phyloP scores from a whole-genome alignment of 352 stramenopile species.

The Pythium rishiriense region DNA sequence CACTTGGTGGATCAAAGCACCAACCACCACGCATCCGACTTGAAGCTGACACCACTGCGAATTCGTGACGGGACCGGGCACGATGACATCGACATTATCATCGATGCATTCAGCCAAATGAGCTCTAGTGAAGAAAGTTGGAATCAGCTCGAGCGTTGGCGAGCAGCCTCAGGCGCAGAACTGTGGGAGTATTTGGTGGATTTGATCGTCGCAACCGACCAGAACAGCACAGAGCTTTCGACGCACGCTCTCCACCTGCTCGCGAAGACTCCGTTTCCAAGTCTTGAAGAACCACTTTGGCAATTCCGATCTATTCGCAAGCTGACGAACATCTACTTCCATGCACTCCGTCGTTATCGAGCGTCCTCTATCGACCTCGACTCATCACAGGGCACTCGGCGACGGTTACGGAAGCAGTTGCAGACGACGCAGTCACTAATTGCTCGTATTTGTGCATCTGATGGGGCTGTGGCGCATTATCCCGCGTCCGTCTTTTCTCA shows the following conservation, averaged over 20 bases:
- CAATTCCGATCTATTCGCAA: constrained; percentile 75
- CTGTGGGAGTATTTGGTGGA: constrained; percentile 72
- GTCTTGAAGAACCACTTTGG: constrained; percentile 71
- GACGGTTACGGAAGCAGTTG: constrained; percentile 26
- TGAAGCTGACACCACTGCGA: constrained; percentile 24
- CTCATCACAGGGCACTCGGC: constrained; percentile 3
- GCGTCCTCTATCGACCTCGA: constrained; percentile 35
- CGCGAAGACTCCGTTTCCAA: constrained; percentile 52
- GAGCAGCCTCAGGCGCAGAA: constrained; percentile 42
- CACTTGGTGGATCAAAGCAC: constrained; percentile 1
- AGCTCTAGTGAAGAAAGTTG: constrained; percentile 39
- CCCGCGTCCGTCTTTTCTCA: constrained; percentile 65
- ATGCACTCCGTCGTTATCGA: constrained; percentile 52
- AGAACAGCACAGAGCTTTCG: constrained; percentile 4
- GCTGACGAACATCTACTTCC: constrained; percentile 55
- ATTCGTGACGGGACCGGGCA: too few species aligned
- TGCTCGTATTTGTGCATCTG: constrained; percentile 45
- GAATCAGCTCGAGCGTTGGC: constrained; percentile 48
- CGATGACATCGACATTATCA: constrained; percentile 17
- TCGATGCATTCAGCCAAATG: constrained; percentile 36
- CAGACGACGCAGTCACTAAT: constrained; percentile 52
- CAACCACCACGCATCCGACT: not conserved
- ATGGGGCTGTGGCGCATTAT: constrained; percentile 69
- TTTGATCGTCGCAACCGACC: constrained; percentile 30
- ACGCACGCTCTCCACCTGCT: constrained; percentile 48